Evolutionary conservation across 164 flowering plant species (phyloP).

Genomic region (Aristolochia californica): DNA sequence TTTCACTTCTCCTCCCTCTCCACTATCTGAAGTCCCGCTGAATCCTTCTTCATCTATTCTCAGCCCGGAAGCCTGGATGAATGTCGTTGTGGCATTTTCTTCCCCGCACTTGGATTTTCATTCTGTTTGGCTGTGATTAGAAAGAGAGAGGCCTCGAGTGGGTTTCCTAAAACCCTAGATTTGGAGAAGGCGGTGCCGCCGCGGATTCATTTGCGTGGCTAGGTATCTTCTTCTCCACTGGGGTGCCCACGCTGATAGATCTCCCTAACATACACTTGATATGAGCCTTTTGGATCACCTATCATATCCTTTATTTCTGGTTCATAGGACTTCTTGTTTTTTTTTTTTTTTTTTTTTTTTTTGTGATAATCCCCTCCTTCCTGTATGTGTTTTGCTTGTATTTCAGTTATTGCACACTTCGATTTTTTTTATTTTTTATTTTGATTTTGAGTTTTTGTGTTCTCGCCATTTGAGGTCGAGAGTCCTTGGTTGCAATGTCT

Average conservation of each 20-base stretch:
- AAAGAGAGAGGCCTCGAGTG: slow-evolving; percentile 77
- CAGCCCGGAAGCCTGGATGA: too few relatives aligned
- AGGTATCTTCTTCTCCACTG: slow-evolving; percentile 13
- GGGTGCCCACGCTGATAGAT: slow-evolving; percentile 34
- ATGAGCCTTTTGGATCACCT: slow-evolving; percentile 33
- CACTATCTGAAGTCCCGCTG: too few relatives aligned
- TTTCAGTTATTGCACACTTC: background rate
- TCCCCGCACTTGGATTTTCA: background rate
- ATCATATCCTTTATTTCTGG: too few relatives aligned
- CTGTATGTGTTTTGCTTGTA: background rate
- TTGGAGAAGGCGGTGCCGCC: slow-evolving; percentile 2
- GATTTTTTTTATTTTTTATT: too few relatives aligned
- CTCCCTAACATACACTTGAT: slow-evolving; percentile 42
- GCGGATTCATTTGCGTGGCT: slow-evolving; percentile 13
- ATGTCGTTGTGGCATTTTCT: background rate
- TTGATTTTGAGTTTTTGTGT: too few relatives aligned
- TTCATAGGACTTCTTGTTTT: too few relatives aligned
- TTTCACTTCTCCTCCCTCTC: too few relatives aligned
- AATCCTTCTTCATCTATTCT: too few relatives aligned
- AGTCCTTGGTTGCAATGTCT: background rate
- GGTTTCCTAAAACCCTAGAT: slow-evolving; percentile 5
- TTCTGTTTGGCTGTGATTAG: slow-evolving; percentile 25
- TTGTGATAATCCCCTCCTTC: background rate
- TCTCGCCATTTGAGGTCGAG: too few relatives aligned
- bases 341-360: background rate